A percentile compares a stretch with the other conserved stretches of the same genome.
Conservation (phyloP, 2,329 filamentous ascomycete genomes). For the Fusarium haematococcum region DNA sequence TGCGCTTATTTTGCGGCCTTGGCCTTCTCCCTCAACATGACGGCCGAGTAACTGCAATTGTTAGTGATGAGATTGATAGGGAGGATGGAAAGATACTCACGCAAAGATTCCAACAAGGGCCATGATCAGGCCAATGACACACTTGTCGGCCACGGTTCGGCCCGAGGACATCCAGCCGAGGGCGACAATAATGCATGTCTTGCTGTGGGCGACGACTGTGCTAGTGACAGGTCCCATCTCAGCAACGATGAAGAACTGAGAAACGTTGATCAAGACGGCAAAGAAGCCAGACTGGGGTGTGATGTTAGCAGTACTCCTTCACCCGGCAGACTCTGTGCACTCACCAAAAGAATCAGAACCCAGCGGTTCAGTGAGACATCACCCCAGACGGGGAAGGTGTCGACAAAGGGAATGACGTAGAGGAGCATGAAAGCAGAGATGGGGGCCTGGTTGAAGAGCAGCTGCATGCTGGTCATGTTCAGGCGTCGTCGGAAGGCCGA, state of each 20-base stretch:
- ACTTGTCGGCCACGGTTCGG: not conserved
- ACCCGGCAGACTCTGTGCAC: constrained; percentile 28
- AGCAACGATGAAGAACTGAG: constrained; percentile 34
- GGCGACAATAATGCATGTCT: not conserved
- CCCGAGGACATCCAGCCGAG: not conserved
- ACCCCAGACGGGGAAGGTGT: constrained; percentile 69
- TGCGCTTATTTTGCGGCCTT: not conserved
- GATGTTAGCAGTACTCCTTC: not conserved
- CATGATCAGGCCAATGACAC: not conserved
- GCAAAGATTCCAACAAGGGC: not conserved
- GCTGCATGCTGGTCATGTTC: constrained; percentile 75
- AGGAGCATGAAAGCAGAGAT: constrained; percentile 72
- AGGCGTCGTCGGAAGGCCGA: constrained; percentile 73
- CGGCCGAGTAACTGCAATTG: not conserved
- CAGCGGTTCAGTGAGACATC: constrained; percentile 64
- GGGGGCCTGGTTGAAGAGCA: constrained; percentile 76
- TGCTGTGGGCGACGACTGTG: not conserved
- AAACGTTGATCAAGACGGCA: constrained; percentile 74
- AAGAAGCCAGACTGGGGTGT: constrained; percentile 68
- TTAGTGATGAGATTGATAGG: not conserved
- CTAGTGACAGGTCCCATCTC: not conserved
- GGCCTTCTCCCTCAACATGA: not conserved
- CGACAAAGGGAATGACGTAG: constrained; percentile 74
- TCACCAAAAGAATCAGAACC: constrained; percentile 70
- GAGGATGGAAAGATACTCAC: not conserved